These are phyloP conservation scores for Kodamaea sp. DNA, from an alignment of 1,139 yeast genomes.

Conservation along the genomic window DNA sequence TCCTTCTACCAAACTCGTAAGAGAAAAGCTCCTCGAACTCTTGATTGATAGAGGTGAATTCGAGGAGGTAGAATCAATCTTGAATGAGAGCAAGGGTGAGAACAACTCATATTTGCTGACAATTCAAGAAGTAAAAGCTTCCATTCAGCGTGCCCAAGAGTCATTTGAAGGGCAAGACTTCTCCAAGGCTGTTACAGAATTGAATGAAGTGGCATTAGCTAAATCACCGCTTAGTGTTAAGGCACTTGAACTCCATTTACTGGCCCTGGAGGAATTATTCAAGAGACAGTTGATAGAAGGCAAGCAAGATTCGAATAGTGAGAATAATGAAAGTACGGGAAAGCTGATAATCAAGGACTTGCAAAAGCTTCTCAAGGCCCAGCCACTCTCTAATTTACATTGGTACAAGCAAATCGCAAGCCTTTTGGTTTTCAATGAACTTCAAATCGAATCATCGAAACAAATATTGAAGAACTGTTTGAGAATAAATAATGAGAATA, in stretches of 20 bases:
- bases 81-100: slow-evolving; percentile 6
- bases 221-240: slow-evolving; percentile 25
- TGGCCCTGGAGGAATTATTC: slow-evolving; percentile 15
- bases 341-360: slow-evolving; percentile 27
- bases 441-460: slow-evolving; percentile 52
- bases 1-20: slow-evolving; percentile 44
- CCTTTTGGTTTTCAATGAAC: slow-evolving; percentile 50
- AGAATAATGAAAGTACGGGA: slow-evolving; percentile 12
- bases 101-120: slow-evolving; percentile 18
- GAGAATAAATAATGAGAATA: slow-evolving; percentile 67
- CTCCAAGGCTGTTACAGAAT: slow-evolving; percentile 20
- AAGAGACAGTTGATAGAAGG: slow-evolving; percentile 6
- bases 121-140: slow-evolving; percentile 15
- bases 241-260: slow-evolving; percentile 25
- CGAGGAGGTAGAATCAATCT: slow-evolving; percentile 14
- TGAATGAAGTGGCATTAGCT: slow-evolving; percentile 24
- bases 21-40: slow-evolving; percentile 42
- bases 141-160: slow-evolving; percentile 14
- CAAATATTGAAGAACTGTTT: slow-evolving; percentile 59
- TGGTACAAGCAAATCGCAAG: slow-evolving; percentile 36
- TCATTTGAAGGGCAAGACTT: slow-evolving; percentile 18
- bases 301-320: slow-evolving; percentile 4
- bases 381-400: slow-evolving; percentile 34
- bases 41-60: slow-evolving; percentile 49
- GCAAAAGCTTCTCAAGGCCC: slow-evolving; percentile 28